A percentile compares a stretch with the other conserved stretches of the same genome.
Conservation (phyloP, 129 eudicot species). For the Escallonia rubra region DNA sequence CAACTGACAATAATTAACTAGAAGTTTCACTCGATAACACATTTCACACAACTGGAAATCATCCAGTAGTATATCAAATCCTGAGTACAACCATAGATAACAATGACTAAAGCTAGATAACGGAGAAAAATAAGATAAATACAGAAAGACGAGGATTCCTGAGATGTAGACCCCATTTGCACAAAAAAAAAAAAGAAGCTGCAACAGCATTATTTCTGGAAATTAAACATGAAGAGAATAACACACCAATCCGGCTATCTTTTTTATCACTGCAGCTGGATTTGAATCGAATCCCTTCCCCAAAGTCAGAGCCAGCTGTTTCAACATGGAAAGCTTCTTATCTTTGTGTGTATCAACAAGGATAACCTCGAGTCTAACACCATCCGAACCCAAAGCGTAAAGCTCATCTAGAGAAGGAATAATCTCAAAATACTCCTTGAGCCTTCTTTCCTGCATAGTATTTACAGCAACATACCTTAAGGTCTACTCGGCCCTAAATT, state of each 20-base stretch:
- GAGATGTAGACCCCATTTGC: background rate
- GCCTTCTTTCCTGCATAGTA: conserved; percentile 65
- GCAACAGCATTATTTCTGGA: background rate
- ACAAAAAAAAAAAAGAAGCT: background rate
- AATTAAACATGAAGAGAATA: background rate
- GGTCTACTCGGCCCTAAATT: background rate
- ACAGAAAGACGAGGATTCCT: background rate
- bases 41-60: no score
- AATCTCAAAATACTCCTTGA: conserved; percentile 65
- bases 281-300: conserved; percentile 57
- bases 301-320: conserved; percentile 72
- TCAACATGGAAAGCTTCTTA: conserved; percentile 76
- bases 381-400: conserved; percentile 51
- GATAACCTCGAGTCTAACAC: conserved; percentile 54
- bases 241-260: conserved; percentile 76
- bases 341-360: conserved; percentile 67
- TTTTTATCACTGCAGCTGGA: conserved; percentile 56
- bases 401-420: conserved; percentile 79
- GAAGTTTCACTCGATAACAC: no score
- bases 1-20: no score
- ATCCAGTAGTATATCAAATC: no score
- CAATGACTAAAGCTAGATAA: background rate
- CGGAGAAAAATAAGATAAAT: background rate
- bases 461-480: background rate
- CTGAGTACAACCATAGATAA: background rate